Conservation (phyloP, 306 rosid species). For the Lathyrus oleraceus region DNA sequence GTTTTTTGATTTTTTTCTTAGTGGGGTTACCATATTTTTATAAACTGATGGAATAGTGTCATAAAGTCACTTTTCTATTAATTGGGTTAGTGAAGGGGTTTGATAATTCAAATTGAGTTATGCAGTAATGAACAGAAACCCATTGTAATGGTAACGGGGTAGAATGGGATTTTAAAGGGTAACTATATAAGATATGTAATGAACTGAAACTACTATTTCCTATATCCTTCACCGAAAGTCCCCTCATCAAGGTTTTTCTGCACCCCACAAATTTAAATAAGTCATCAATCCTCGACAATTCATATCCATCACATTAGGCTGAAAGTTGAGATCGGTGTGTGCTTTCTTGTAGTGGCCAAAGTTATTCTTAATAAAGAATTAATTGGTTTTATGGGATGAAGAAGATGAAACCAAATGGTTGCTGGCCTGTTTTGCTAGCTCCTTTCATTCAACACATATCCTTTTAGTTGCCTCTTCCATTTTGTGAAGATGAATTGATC, state of each 20-base stretch:
- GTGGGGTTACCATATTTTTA: neutral
- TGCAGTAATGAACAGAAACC: neutral
- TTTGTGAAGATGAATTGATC: conserved; percentile 1
- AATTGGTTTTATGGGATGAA: conserved; percentile 45
- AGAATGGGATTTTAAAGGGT: neutral
- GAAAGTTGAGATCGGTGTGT: conserved; percentile 43
- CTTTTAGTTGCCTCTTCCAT: conserved; percentile 42
- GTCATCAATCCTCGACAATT: neutral
- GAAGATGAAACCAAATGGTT: conserved; percentile 46
- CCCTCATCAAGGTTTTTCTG: neutral
- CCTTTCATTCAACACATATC: no score
- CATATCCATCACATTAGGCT: neutral
- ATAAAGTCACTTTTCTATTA: neutral
- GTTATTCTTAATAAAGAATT: conserved; percentile 53
- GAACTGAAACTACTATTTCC: neutral
- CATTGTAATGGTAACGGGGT: neutral
- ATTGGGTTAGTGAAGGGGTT: neutral
- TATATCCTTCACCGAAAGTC: neutral
- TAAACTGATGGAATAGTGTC: neutral
- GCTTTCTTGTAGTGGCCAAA: conserved; percentile 56
- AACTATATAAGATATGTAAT: neutral
- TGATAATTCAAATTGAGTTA: neutral
- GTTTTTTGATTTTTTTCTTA: neutral
- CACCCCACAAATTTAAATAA: neutral
- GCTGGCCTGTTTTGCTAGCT: conserved; percentile 56